These are phyloP conservation scores for Sporothrix sp. DNA, from an alignment of 2,329 filamentous ascomycete species.

Conservation along the genomic window DNA sequence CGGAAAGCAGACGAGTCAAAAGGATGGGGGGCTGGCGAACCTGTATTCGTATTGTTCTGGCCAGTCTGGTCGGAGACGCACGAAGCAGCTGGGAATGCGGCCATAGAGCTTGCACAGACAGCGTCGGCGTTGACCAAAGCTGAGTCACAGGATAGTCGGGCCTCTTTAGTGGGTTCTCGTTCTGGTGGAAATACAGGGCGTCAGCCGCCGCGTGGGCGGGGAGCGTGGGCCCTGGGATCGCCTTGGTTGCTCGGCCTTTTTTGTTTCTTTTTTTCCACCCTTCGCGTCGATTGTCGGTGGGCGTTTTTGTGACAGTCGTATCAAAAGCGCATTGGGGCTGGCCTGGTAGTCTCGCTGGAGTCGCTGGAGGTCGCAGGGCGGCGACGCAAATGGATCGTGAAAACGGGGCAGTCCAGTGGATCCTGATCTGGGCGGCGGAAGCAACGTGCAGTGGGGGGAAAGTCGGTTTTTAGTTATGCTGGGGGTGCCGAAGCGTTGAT, in stretches of 20 bases:
- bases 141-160: constrained; percentile 12
- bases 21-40: constrained; percentile 2
- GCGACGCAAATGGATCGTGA: too few relatives aligned
- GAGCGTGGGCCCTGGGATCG: constrained; percentile 5
- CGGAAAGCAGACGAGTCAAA: background rate
- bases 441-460: constrained; percentile 7
- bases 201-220: constrained; percentile 13
- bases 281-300: background rate
- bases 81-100: constrained; percentile 10
- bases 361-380: background rate
- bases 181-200: constrained; percentile 2
- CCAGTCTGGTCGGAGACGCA: constrained; percentile 12
- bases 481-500: constrained; percentile 3
- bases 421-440: constrained; percentile 7
- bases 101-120: constrained; percentile 7
- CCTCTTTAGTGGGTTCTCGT: background rate
- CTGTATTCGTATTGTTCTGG: constrained; percentile 13
- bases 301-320: background rate
- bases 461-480: constrained; percentile 2
- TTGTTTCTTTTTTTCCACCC: background rate
- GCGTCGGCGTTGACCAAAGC: constrained; percentile 6
- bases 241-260: background rate
- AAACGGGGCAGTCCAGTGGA: constrained; percentile 4
- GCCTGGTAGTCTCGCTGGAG: background rate
- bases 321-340: constrained; percentile 4